Base-by-base conservation (phyloP, 2,329 filamentous ascomycete species). In the Echinosphaeria canescens region DNA sequence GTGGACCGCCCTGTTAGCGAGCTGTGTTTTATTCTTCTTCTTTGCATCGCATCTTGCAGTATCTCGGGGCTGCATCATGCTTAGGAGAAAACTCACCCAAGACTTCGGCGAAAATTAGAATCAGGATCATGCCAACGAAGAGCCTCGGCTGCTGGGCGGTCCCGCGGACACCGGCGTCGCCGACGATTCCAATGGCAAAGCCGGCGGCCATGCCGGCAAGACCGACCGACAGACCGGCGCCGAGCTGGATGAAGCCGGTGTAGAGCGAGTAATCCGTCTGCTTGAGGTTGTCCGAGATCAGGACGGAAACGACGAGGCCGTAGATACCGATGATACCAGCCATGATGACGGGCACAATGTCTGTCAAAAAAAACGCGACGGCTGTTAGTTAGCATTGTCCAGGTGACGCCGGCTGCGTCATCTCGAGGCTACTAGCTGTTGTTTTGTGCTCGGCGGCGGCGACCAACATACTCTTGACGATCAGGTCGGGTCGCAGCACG, bases 271-370 rank as follows among this genome's bases (percentile, higher is more conserved):
- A 62, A 34, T 75, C 54, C 36, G 67, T 48, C 54, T 85, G 76
- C 41, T 60, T 62, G 36, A 88, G 59, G 42, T 69, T 71, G 50
- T 81, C 76, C 46, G 79, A 82, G 47, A 88, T 81, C 44, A 88
- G 57, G 50, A 88, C 79, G 12, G 79, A 84, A 33, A 85, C 78
- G 55, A 88, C 79, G 38, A 88, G 67, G 44, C 79, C 79, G 60
- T 88, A 98, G 54, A 98, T 95, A 76, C 81, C 88, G 58, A 98
- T 95, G 57, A 98, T 98, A 95, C 88, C 88, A 65, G 88, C 88
- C 88, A 98, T 98, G 73, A 98, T 92, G 56, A 95, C 88, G 51
- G 88, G 88, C 38, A 95, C 85, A 54, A 95, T 93, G 68, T 93
- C 85, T 95, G 39, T 8, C n/a, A n/a, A n/a, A n/a, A n/a, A n/a